Base-by-base conservation (phyloP, 2,329 filamentous ascomycete genomes). In the Alternaria rosae region DNA sequence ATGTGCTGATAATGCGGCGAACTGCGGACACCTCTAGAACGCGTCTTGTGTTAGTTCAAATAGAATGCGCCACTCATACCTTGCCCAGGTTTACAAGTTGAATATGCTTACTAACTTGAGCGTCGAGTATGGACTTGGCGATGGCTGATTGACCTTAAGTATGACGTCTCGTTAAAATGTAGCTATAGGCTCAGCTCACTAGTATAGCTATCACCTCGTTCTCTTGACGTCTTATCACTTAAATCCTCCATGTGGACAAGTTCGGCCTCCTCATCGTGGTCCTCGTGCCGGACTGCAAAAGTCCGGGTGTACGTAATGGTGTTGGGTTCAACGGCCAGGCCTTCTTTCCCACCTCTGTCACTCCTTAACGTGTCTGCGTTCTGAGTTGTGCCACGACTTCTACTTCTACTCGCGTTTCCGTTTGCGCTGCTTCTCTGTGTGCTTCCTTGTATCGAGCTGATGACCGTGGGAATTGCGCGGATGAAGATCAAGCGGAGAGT, bases 401-500 rank as follows among this genome's bases (percentile, higher is more conserved):
- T 70, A 61, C 73, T 70, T 60, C 68, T 38, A 26, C 17, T 51
- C n/a, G 35, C 42, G 20, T 59, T 35, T 21, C 12, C 28, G 20
- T 59, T 35, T n/a, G 12, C 28, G 32, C 41, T 55, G 43, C 59
- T 41, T 20, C 10, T 12, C 15, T 54, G 52, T 1, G 56, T 57
- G 10, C 44, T 55, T 26, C 52, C 57, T 17, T 42, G 56, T 3
- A 72, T 76, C 28, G 73, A 71, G 3, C 77, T 77, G 56, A 80
- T 73, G 2, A 73, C 20, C 6, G 57, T 61, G 7, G 79, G 79
- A 17, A 73, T 74, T 17, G 76, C 42, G 17, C 71, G 73, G 30
- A 74, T 69, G 12, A 80, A 63, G 4, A 81, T 64, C 4, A 76
- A 68, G n/a, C 78, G 75, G 15, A 81, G 58, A 23, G 72, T 69